Percentiles rank a stretch among this genome's conserved stretches.
Evolutionary conservation across 371 early-diverging fungal genomes (phyloP).

Genomic region (Massospora cicadina): DNA sequence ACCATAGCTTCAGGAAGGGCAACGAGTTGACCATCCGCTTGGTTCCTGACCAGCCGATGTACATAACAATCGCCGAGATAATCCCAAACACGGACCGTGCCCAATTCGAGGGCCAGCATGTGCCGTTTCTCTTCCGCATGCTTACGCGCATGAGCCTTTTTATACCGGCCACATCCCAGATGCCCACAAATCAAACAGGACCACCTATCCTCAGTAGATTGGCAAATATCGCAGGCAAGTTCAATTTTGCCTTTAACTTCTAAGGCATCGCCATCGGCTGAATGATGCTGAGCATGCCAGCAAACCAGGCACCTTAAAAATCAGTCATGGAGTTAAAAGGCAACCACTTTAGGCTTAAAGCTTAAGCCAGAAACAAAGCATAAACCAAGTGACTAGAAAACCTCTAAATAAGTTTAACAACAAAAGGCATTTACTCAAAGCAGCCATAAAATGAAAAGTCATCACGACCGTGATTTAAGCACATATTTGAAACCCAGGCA

Average conservation of each 20-base stretch:
- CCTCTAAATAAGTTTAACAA: no score
- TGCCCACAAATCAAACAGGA: conserved; percentile 88
- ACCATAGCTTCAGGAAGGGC: conserved; percentile 34
- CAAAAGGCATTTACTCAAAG: neutral
- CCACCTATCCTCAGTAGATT: conserved; percentile 47
- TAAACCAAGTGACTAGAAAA: no score
- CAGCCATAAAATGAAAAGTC: no score
- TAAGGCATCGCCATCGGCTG: neutral
- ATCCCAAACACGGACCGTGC: conserved; percentile 93
- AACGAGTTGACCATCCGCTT: conserved; percentile 75
- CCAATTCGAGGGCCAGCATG: conserved; percentile 74
- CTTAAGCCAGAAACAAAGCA: no score
- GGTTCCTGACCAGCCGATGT: conserved; percentile 78
- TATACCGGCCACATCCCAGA: conserved; percentile 59
- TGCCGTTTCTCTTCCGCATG: conserved; percentile 70
- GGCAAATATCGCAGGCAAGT: neutral
- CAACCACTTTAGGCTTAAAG: no score
- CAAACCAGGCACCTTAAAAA: conserved; percentile 16
- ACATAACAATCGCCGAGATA: conserved; percentile 88
- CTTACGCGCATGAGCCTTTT: conserved; percentile 64
- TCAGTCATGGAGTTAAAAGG: no score
- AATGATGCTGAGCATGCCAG: neutral
- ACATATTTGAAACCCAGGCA: conserved; percentile 87
- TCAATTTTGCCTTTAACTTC: neutral
- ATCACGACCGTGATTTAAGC: no score